phyloP scores from a whole-genome alignment of 129 eudicot species.

The Tagetes erecta region DNA sequence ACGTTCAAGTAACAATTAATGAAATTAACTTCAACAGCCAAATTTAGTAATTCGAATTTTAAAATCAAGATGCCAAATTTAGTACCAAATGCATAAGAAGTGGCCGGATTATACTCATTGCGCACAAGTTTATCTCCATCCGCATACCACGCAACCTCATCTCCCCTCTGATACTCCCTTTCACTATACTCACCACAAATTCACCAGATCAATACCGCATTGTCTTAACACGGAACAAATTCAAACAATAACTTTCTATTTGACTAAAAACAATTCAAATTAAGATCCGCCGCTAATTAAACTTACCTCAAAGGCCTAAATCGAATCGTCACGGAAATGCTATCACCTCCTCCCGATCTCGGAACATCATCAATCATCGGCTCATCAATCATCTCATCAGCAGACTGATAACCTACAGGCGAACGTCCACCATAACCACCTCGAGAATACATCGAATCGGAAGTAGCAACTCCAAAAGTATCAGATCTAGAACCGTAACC shows the following conservation, averaged over 20 bases:
- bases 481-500: slow-evolving; percentile 67
- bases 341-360: slow-evolving; percentile 65
- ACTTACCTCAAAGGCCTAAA: slow-evolving; percentile 91
- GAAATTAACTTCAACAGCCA: slow-evolving; percentile 5
- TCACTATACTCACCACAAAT: slow-evolving; percentile 57
- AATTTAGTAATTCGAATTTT: slow-evolving; percentile 4
- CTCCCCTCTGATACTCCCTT: slow-evolving; percentile 84
- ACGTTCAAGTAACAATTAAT: slow-evolving; percentile 6
- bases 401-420: slow-evolving; percentile 60
- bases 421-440: slow-evolving; percentile 50
- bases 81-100: slow-evolving; percentile 91
- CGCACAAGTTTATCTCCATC: slow-evolving; percentile 88
- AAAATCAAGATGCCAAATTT: neutral
- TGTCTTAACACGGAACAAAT: slow-evolving; percentile 25
- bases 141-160: slow-evolving; percentile 90
- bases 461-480: slow-evolving; percentile 43
- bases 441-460: slow-evolving; percentile 47
- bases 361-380: slow-evolving; percentile 48
- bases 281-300: slow-evolving; percentile 22
- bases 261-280: slow-evolving; percentile 2
- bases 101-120: slow-evolving; percentile 81
- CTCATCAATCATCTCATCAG: slow-evolving; percentile 69
- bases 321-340: slow-evolving; percentile 96
- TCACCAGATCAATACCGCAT: slow-evolving; percentile 30
- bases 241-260: neutral